These are phyloP conservation scores for Aspergillus brasiliensis DNA, from an alignment of 2,329 filamentous ascomycete genomes.

Conservation along the genomic window DNA sequence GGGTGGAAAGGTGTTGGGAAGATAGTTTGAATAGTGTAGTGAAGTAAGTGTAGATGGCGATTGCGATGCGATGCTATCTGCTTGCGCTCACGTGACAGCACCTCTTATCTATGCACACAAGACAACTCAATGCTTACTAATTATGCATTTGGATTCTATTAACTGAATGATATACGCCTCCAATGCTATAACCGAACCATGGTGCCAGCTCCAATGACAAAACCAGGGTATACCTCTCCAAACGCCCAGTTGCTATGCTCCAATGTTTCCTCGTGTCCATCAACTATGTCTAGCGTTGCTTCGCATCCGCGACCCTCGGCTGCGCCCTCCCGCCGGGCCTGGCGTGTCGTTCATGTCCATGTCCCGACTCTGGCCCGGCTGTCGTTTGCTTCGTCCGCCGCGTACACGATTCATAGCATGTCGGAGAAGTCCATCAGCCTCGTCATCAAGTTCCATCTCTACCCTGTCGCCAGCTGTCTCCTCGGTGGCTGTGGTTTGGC, in stretches of 20 bases:
- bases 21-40: background rate
- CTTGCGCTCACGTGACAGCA: too few relatives aligned
- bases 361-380: constrained; percentile 11
- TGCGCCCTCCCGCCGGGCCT: constrained; percentile 19
- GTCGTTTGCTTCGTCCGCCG: constrained; percentile 23
- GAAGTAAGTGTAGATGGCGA: background rate
- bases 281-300: constrained; percentile 11
- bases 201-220: constrained; percentile 1
- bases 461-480: constrained; percentile 36
- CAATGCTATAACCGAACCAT: background rate
- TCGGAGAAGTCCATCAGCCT: constrained; percentile 45
- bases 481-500: constrained; percentile 12
- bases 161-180: background rate
- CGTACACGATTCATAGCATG: constrained; percentile 40
- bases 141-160: background rate
- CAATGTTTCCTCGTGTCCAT: background rate
- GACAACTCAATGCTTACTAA: too few relatives aligned
- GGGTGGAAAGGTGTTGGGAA: background rate
- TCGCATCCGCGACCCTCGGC: constrained; percentile 21
- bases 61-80: constrained; percentile 1
- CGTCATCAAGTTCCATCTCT: constrained; percentile 46
- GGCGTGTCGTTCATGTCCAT: constrained; percentile 29
- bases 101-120: background rate
- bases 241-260: constrained; percentile 10
- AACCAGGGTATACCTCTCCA: constrained; percentile 8